These are phyloP conservation scores for Rhododendron simsii DNA, from an alignment of 148 eudicot species.

Conservation along the genomic window DNA sequence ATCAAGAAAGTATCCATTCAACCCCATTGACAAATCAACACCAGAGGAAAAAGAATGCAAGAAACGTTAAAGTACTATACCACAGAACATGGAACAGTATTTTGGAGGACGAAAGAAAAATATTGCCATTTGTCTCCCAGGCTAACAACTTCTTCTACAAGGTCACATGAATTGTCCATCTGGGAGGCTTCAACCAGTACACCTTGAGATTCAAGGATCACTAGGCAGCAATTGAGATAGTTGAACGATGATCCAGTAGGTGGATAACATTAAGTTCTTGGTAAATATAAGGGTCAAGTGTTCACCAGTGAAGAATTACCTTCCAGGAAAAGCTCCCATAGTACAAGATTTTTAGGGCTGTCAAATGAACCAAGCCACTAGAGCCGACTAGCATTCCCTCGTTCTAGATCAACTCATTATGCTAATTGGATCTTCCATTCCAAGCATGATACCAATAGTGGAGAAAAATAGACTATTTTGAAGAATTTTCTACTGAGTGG, in stretches of 20 bases:
- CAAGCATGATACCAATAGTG: neutral
- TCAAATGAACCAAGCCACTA: neutral
- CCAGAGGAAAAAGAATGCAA: neutral
- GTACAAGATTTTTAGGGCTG: neutral
- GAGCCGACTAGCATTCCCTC: neutral
- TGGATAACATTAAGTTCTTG: neutral
- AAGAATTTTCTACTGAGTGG: neutral
- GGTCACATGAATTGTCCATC: neutral
- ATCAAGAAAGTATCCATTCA: neutral
- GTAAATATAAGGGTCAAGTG: neutral
- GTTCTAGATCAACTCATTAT: neutral
- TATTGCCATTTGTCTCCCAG: neutral
- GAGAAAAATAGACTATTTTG: neutral
- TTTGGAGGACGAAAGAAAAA: neutral
- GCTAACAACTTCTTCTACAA: neutral
- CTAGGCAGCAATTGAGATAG: neutral
- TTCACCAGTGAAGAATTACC: neutral
- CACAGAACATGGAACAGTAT: neutral
- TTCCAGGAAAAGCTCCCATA: neutral
- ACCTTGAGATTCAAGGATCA: neutral
- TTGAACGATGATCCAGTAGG: neutral
- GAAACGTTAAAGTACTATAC: neutral
- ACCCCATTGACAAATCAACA: neutral
- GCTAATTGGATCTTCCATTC: neutral
- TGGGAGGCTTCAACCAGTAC: neutral